Evolutionary conservation across 345 rosid species (phyloP).

Genomic region (Salix caprea): DNA sequence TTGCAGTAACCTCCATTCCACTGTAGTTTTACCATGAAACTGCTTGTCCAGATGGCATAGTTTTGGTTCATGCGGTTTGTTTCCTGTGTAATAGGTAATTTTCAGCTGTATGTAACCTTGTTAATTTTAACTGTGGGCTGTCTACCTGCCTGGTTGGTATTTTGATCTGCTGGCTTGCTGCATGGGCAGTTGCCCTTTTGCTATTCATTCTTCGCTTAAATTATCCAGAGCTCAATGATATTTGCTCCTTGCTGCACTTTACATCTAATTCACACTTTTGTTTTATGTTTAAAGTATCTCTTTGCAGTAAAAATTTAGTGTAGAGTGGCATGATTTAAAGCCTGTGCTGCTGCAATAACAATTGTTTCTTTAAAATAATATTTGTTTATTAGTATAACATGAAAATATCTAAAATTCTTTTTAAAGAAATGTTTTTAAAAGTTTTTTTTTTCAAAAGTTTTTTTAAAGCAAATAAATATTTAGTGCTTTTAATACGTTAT

Average conservation of each 20-base stretch:
- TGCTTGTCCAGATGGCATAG: conserved; percentile 5
- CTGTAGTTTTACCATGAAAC: conserved; percentile 24
- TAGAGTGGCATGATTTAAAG: neutral
- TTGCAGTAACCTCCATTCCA: conserved; percentile 23
- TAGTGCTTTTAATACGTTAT: too few species aligned
- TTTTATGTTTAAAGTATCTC: neutral
- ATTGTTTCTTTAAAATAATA: too few species aligned
- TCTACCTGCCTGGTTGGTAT: neutral
- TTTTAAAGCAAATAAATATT: too few species aligned
- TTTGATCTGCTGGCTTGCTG: neutral
- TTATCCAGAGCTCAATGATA: neutral
- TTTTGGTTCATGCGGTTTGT: conserved; percentile 16
- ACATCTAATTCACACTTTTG: neutral
- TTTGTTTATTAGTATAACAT: too few species aligned
- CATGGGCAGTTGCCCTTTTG: neutral
- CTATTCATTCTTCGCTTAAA: neutral
- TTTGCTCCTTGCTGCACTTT: neutral
- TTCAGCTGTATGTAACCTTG: conserved; percentile 19
- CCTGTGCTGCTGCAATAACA: too few species aligned
- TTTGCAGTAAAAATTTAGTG: neutral
- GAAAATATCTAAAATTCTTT: too few species aligned
- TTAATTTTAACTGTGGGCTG: conserved; percentile 1
- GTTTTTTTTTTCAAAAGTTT: too few species aligned
- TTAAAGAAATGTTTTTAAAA: too few species aligned
- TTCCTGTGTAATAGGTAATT: conserved; percentile 6